A percentile compares a stretch with the other conserved stretches of the same genome.
Evolutionary conservation across 345 rosid genomes (phyloP).

Genomic region (Eucalyptus erythrocorys): DNA sequence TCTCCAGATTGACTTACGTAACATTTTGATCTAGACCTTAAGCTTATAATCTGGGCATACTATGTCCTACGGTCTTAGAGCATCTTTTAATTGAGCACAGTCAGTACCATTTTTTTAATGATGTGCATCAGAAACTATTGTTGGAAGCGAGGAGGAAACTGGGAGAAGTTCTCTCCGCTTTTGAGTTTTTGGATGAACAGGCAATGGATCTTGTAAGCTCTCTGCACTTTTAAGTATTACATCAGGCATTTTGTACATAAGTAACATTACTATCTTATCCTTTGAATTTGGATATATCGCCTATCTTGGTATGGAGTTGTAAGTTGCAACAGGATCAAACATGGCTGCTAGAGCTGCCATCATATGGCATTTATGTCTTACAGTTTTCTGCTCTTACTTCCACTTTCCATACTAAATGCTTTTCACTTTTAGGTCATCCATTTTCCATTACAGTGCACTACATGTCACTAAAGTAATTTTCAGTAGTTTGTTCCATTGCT

Average conservation of each 20-base stretch:
- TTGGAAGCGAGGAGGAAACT: conserved; percentile 80
- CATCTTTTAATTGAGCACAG: neutral
- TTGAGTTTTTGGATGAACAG: conserved; percentile 73
- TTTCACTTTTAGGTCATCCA: neutral
- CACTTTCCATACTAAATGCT: neutral
- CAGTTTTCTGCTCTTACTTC: neutral
- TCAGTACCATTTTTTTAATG: neutral
- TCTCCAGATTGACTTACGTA: neutral
- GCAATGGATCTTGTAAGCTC: conserved; percentile 65
- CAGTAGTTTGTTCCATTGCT: neutral
- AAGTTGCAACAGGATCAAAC: neutral
- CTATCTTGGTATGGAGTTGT: neutral
- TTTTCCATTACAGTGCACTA: neutral
- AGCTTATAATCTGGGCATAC: neutral
- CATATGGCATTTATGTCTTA: neutral
- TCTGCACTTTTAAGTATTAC: neutral
- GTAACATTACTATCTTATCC: neutral
- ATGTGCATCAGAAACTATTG: conserved; percentile 55
- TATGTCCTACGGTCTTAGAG: neutral
- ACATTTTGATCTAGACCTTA: neutral
- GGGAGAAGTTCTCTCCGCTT: conserved; percentile 90
- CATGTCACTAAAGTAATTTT: neutral
- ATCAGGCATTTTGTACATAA: neutral
- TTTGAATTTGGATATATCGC: neutral
- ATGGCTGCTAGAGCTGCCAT: neutral